A percentile compares a stretch with the other conserved stretches of the same genome.
Evolutionary conservation across 139 green algal genomes (phyloP).

Genomic region (Asterochloris sp.): DNA sequence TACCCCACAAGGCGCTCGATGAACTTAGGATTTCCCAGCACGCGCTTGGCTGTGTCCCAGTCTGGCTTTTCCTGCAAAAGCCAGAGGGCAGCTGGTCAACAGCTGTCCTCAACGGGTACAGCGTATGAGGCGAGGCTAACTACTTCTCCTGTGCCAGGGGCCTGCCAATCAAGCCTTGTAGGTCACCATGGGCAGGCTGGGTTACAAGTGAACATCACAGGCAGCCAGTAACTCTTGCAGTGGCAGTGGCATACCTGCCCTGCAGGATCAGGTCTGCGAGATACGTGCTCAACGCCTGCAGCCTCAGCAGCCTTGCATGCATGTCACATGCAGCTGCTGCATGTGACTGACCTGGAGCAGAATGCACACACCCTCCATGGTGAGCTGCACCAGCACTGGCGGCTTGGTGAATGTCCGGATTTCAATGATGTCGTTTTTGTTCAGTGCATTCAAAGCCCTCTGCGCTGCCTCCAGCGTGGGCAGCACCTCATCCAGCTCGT

Average conservation of each 20-base stretch:
- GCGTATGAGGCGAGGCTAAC: no score
- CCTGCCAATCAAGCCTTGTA: no score
- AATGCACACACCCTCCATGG: conserved; percentile 43
- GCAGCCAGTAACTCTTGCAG: no score
- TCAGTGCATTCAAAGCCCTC: conserved; percentile 73
- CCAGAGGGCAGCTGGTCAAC: not conserved
- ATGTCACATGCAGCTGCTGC: no score
- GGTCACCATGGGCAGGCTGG: no score
- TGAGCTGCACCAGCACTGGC: conserved; percentile 73
- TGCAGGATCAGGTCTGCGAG: no score
- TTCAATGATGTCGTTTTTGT: conserved; percentile 70
- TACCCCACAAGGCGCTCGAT: conserved; percentile 51
- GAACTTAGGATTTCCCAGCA: conserved; percentile 39
- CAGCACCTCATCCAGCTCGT: conserved; percentile 81
- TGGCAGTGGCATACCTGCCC: no score
- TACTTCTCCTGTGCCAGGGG: no score
- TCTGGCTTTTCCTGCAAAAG: conserved; percentile 37
- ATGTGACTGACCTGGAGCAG: conserved; percentile 14
- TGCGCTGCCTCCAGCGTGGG: conserved; percentile 72
- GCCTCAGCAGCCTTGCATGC: no score
- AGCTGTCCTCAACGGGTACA: not conserved
- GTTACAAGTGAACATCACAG: no score
- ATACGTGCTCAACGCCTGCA: no score
- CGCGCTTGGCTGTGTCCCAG: conserved; percentile 50
- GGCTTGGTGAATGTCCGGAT: conserved; percentile 88